Percentiles rank a stretch among this genome's conserved stretches.
phyloP scores from a whole-genome alignment of 2,329 filamentous ascomycete genomes.

The Diaporthe ampelina region DNA sequence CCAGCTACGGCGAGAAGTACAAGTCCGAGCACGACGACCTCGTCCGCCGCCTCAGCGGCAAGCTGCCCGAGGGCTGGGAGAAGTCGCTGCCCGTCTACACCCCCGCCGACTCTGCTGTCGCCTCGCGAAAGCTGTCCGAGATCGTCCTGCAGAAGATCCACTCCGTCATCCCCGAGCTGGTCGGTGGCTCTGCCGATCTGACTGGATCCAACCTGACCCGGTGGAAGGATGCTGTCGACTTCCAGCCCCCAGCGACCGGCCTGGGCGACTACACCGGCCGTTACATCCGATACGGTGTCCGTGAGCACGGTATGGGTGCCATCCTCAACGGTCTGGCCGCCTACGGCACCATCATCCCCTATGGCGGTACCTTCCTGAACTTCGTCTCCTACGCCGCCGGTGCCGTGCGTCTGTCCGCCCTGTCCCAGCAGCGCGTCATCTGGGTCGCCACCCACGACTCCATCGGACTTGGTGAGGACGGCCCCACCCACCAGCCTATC shows the following conservation, averaged over 20 bases:
- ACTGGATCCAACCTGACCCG: conserved; percentile 99
- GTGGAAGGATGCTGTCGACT: conserved; percentile 97
- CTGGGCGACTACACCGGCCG: conserved; percentile 93
- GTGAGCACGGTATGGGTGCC: conserved; percentile 92
- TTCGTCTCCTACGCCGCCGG: conserved; percentile 98
- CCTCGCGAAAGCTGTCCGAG: conserved; percentile 97
- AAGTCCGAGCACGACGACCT: conserved; percentile 86
- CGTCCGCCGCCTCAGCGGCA: conserved; percentile 81
- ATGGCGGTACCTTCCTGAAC: conserved; percentile 97
- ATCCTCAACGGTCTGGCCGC: conserved; percentile 96
- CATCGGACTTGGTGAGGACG: conserved; percentile 98
- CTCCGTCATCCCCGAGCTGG: conserved; percentile 85
- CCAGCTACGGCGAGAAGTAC: conserved; percentile 86
- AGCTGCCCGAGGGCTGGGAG: conserved; percentile 97
- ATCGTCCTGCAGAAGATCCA: conserved; percentile 91
- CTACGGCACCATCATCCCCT: conserved; percentile 95
- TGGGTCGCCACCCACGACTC: conserved; percentile 99
- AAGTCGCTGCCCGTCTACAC: conserved; percentile 94
- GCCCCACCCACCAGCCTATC: conserved; percentile 98
- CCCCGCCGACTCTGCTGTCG: conserved; percentile 84
- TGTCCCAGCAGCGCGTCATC: conserved; percentile 91
- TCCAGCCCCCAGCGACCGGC: conserved; percentile 89
- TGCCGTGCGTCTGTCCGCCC: conserved; percentile 91
- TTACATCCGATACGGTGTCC: conserved; percentile 93
- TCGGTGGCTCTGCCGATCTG: conserved; percentile 97